Conservation (phyloP, 2,329 filamentous ascomycete genomes). For the Aspergillus sp. region DNA sequence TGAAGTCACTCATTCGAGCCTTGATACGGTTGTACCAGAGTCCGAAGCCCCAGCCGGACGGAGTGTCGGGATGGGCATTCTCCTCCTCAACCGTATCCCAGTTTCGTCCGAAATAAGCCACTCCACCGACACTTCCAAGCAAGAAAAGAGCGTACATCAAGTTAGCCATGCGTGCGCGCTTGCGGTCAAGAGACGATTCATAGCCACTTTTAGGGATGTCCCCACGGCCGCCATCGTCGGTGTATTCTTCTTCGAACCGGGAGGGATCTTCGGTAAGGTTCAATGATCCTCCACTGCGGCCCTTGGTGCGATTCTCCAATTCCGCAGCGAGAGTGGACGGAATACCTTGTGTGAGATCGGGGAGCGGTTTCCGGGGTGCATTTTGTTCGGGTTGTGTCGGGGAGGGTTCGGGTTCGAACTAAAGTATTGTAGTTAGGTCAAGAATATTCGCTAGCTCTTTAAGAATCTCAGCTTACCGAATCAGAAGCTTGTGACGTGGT, state of each 20-base stretch:
- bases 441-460: not conserved
- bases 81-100: slow-evolving; percentile 79
- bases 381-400: slow-evolving; percentile 31
- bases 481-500: slow-evolving; percentile 28
- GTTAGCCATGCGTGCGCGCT: slow-evolving; percentile 73
- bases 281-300: slow-evolving; percentile 38
- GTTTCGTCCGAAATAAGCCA: slow-evolving; percentile 79
- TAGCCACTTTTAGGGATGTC: slow-evolving; percentile 76
- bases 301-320: slow-evolving; percentile 50
- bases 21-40: slow-evolving; percentile 80
- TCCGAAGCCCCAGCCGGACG: slow-evolving; percentile 73
- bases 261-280: slow-evolving; percentile 56
- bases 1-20: slow-evolving; percentile 71
- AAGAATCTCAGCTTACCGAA: slow-evolving; percentile 26
- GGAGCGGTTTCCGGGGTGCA: slow-evolving; percentile 65
- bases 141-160: slow-evolving; percentile 67
- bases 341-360: slow-evolving; percentile 91
- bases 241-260: slow-evolving; percentile 46
- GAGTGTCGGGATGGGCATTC: slow-evolving; percentile 65
- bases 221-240: slow-evolving; percentile 53
- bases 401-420: slow-evolving; percentile 40
- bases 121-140: slow-evolving; percentile 55
- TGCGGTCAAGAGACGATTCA: slow-evolving; percentile 84
- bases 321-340: slow-evolving; percentile 87
- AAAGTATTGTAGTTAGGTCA: slow-evolving; percentile 17